These are phyloP conservation scores for Exidia glandulosa DNA, from an alignment of 768 basidiomycete species.

Conservation along the genomic window DNA sequence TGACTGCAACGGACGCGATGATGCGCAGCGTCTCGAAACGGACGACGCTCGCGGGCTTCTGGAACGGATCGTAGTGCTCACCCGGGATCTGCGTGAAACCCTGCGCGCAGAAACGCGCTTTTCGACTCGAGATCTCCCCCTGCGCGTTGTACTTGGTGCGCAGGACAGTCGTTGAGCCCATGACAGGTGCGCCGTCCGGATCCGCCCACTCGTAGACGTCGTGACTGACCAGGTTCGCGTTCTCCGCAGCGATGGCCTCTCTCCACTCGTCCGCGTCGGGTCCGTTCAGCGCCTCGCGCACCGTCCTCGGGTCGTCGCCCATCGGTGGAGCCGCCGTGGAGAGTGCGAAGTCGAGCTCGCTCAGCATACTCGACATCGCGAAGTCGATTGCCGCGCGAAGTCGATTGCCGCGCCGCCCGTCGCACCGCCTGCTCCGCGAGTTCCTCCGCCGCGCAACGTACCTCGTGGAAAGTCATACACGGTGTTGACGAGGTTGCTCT, in stretches of 20 bases:
- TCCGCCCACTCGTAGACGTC: constrained; percentile 11
- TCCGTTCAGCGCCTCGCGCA: constrained; percentile 10
- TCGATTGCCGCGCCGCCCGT: too few relatives aligned
- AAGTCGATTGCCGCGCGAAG: too few relatives aligned
- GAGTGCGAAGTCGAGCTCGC: background rate
- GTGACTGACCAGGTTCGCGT: constrained; percentile 6
- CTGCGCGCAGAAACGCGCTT: constrained; percentile 30
- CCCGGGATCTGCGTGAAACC: constrained; percentile 33
- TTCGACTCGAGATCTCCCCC: constrained; percentile 19
- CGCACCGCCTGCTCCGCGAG: background rate
- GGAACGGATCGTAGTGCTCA: constrained; percentile 15
- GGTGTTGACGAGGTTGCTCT: background rate
- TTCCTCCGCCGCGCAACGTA: background rate
- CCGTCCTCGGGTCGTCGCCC: constrained; percentile 9
- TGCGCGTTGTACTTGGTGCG: constrained; percentile 15
- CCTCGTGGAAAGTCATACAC: background rate
- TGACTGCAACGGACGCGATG: constrained; percentile 26
- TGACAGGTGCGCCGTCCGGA: constrained; percentile 1
- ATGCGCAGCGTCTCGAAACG: constrained; percentile 18
- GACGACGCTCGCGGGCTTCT: constrained; percentile 5
- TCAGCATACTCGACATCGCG: background rate
- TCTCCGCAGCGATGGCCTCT: constrained; percentile 14
- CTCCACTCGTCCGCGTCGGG: constrained; percentile 13
- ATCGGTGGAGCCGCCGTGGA: background rate
- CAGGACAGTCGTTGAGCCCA: constrained; percentile 19